Evolutionary conservation across 1,284 basidiomycete genomes (phyloP).

Genomic region (Athelia sp.): DNA sequence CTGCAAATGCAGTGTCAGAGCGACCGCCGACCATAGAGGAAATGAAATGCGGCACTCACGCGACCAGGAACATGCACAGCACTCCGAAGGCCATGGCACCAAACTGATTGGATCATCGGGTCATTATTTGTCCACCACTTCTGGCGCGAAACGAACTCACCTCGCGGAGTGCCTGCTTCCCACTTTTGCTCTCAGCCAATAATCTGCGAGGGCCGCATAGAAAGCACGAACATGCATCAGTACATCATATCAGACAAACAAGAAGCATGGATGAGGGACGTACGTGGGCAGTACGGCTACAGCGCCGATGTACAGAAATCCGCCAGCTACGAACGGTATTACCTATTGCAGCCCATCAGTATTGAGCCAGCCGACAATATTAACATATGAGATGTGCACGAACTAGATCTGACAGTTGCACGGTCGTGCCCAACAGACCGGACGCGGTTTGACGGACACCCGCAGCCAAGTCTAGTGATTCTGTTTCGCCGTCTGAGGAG

Average conservation of each 20-base stretch:
- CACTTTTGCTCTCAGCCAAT: constrained; percentile 81
- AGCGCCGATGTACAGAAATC: constrained; percentile 90
- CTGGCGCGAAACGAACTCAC: constrained; percentile 32
- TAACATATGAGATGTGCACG: constrained; percentile 17
- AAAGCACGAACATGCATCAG: constrained; percentile 10
- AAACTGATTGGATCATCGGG: constrained; percentile 55
- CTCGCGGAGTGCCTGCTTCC: constrained; percentile 81
- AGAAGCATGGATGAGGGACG: constrained; percentile 24
- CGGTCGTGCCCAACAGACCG: constrained; percentile 79
- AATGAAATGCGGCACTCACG: constrained; percentile 46
- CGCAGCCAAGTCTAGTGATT: constrained; percentile 55
- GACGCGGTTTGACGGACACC: constrained; percentile 66
- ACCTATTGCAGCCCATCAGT: constrained; percentile 41
- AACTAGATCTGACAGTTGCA: constrained; percentile 73
- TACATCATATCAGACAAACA: constrained; percentile 8
- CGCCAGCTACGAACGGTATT: constrained; percentile 87
- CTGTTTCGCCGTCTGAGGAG: constrained; percentile 37
- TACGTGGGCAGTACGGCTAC: constrained; percentile 88
- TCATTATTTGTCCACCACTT: constrained; percentile 14
- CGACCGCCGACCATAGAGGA: background rate
- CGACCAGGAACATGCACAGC: constrained; percentile 81
- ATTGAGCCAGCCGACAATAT: background rate
- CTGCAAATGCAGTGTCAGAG: constrained; percentile 30
- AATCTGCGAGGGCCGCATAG: constrained; percentile 41
- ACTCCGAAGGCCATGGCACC: constrained; percentile 86